These are phyloP conservation scores for Suhomyces emberorum DNA, from an alignment of 805 yeast species.

Conservation along the genomic window DNA sequence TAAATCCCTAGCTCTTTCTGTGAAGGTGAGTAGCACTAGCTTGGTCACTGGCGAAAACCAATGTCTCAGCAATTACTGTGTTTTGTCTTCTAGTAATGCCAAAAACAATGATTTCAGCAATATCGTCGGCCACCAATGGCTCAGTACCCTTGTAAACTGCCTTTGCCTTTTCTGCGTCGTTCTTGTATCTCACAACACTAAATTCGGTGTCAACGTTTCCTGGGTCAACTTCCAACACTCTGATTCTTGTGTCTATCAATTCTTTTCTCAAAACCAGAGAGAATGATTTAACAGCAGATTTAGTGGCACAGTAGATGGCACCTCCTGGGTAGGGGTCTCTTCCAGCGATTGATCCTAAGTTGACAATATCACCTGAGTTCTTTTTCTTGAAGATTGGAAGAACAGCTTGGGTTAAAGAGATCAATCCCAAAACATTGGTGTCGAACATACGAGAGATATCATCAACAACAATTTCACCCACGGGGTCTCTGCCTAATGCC, in stretches of 20 bases:
- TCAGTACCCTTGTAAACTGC: constrained; percentile 63
- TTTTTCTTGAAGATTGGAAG: constrained; percentile 67
- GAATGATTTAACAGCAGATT: constrained; percentile 69
- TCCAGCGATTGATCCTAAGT: constrained; percentile 76
- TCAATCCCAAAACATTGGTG: constrained; percentile 85
- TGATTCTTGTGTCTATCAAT: constrained; percentile 61
- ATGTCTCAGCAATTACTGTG: constrained; percentile 74
- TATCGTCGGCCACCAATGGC: constrained; percentile 69
- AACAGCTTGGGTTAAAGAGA: constrained; percentile 77
- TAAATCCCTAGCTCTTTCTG: constrained; percentile 11
- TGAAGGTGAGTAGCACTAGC: constrained; percentile 70
- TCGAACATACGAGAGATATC: constrained; percentile 77
- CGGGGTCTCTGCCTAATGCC: constrained; percentile 75
- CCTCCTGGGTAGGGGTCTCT: constrained; percentile 80
- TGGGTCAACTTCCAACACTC: constrained; percentile 74
- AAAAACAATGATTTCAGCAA: constrained; percentile 72
- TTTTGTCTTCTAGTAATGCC: constrained; percentile 64
- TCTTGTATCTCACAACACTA: constrained; percentile 59
- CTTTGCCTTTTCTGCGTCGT: constrained; percentile 58
- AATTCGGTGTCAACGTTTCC: constrained; percentile 82
- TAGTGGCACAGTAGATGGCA: constrained; percentile 72
- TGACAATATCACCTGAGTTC: constrained; percentile 70
- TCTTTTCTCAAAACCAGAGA: constrained; percentile 74
- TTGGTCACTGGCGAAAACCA: constrained; percentile 84
- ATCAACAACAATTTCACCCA: constrained; percentile 61